These are phyloP conservation scores for Russula vinacea DNA, from an alignment of 768 basidiomycete species.

Conservation along the genomic window DNA sequence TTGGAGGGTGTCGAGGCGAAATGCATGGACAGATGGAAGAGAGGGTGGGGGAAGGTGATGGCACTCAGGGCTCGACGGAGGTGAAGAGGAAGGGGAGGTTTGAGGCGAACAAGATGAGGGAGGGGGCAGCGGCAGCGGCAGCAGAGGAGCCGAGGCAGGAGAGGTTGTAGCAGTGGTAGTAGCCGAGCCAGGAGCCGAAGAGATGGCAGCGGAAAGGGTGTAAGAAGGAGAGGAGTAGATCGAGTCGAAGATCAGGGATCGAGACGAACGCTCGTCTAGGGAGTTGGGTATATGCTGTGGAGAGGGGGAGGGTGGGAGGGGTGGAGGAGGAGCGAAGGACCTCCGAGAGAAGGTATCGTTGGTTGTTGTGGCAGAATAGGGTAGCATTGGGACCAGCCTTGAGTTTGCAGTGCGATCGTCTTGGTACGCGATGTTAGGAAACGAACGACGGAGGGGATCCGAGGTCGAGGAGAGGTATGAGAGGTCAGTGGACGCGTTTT, in stretches of 20 bases:
- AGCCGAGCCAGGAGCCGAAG: conserved; percentile 9
- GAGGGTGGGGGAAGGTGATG: conserved; percentile 1
- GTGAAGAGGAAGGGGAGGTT: conserved; percentile 19
- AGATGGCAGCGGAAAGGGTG: conserved; percentile 24
- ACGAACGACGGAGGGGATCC: conserved; percentile 16
- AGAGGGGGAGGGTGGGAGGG: neutral
- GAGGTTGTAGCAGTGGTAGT: neutral
- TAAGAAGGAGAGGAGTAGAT: conserved; percentile 26
- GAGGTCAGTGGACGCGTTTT: conserved; percentile 10
- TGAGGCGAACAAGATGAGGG: conserved; percentile 11
- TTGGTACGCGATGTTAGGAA: conserved; percentile 13
- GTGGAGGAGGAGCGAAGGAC: neutral
- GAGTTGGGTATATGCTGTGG: conserved; percentile 15
- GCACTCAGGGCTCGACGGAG: conserved; percentile 20
- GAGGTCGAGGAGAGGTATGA: conserved; percentile 8
- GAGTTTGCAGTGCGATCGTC: conserved; percentile 20
- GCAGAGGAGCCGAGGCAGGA: neutral
- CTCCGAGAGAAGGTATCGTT: neutral
- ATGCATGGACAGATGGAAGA: conserved; percentile 26
- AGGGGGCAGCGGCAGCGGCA: conserved; percentile 1
- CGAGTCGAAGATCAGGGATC: conserved; percentile 18
- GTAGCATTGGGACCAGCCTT: conserved; percentile 25
- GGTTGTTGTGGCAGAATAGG: conserved; percentile 14
- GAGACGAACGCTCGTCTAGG: conserved; percentile 21
- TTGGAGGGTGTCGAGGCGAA: conserved; percentile 26